Conservation (phyloP, 2,329 filamentous ascomycete genomes). For the Beauveria bassiana region DNA sequence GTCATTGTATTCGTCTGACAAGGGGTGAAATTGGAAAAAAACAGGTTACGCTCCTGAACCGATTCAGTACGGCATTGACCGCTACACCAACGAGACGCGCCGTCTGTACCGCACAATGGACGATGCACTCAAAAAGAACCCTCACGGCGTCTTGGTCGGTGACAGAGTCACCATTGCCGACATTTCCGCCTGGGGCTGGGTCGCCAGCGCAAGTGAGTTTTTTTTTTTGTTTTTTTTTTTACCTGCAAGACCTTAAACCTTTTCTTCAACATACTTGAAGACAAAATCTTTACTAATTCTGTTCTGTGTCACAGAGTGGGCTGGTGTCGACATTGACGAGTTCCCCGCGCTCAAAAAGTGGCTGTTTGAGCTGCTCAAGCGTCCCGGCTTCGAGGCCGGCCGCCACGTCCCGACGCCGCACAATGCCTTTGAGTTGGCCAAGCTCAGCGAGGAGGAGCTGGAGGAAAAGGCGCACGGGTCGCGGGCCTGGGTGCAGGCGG, state of each 20-base stretch:
- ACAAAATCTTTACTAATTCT: no score
- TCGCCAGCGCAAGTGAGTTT: constrained; percentile 42
- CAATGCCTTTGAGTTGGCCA: constrained; percentile 42
- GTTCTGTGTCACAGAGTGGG: constrained; percentile 33
- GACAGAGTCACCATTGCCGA: constrained; percentile 69
- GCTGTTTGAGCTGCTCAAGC: constrained; percentile 61
- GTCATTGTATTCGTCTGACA: not conserved
- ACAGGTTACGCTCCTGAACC: constrained; percentile 68
- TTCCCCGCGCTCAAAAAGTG: constrained; percentile 72
- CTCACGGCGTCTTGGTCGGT: constrained; percentile 55
- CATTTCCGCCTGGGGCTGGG: constrained; percentile 75
- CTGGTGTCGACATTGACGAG: constrained; percentile 54
- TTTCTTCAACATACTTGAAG: no score
- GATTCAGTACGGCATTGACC: constrained; percentile 74
- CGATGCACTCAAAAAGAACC: constrained; percentile 53
- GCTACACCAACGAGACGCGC: constrained; percentile 78
- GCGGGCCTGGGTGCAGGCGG: constrained; percentile 58
- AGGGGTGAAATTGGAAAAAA: no score
- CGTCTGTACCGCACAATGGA: constrained; percentile 74
- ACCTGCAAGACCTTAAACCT: no score
- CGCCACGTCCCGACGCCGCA: constrained; percentile 62
- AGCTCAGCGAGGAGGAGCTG: constrained; percentile 41
- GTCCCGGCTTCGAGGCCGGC: constrained; percentile 68
- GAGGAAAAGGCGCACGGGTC: constrained; percentile 46
- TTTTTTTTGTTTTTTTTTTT: not conserved